Conservation (phyloP, 257 asterid species). For the Solanum bulbocastanum region DNA sequence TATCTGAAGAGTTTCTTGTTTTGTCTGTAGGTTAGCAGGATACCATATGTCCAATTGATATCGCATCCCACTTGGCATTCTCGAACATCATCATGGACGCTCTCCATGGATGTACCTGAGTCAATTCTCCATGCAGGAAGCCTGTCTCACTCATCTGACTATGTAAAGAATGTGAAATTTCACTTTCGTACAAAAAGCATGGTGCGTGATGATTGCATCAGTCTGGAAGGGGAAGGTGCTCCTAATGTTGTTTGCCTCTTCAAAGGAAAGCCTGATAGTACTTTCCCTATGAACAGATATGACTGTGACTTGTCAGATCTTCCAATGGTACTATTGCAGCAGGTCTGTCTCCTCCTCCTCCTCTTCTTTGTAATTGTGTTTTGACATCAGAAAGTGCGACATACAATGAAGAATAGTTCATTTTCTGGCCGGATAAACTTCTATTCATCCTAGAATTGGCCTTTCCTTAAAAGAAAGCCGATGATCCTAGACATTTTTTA, state of each 20-base stretch:
- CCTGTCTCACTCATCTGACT: slow-evolving; percentile 35
- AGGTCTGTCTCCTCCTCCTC: slow-evolving; percentile 33
- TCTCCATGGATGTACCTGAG: slow-evolving; percentile 71
- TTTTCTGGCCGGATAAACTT: not conserved
- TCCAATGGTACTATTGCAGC: slow-evolving; percentile 80
- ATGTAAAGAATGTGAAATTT: slow-evolving; percentile 38
- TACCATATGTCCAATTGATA: slow-evolving; percentile 62
- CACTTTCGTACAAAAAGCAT: slow-evolving; percentile 71
- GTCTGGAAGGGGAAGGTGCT: slow-evolving; percentile 93
- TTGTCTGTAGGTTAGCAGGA: slow-evolving; percentile 57
- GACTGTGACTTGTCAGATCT: slow-evolving; percentile 85
- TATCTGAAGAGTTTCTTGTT: slow-evolving; percentile 7
- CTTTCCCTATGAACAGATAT: slow-evolving; percentile 47
- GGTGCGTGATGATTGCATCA: slow-evolving; percentile 82
- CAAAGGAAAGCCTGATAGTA: slow-evolving; percentile 57
- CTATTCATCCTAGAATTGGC: not conserved
- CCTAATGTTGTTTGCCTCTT: slow-evolving; percentile 80
- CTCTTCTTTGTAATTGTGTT: not conserved
- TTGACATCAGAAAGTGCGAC: not conserved
- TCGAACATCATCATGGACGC: slow-evolving; percentile 89
- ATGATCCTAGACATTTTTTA: not conserved
- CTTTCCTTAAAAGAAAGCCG: not conserved
- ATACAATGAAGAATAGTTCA: not conserved
- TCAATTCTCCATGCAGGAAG: slow-evolving; percentile 58
- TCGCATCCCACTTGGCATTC: slow-evolving; percentile 96